A percentile compares a stretch with the other conserved stretches of the same genome.
Evolutionary conservation across 1,284 basidiomycete genomes (phyloP).

Genomic region (Veloboletus limbatus): DNA sequence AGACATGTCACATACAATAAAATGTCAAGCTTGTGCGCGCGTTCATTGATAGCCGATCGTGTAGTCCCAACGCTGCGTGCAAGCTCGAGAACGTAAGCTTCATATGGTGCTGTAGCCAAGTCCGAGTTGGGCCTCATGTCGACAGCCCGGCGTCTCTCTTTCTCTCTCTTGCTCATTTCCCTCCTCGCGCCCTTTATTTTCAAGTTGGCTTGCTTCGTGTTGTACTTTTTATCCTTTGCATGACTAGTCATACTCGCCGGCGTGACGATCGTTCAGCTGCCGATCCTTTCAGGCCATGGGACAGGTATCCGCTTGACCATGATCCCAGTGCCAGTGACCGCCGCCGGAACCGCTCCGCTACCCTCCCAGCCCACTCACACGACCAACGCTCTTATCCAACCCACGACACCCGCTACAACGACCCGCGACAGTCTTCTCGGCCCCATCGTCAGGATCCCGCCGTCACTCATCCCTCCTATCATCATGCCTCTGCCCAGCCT

Average conservation of each 20-base stretch:
- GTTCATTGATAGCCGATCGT: no score
- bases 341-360: constrained; percentile 32
- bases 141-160: constrained; percentile 31
- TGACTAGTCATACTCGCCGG: constrained; percentile 28
- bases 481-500: constrained; percentile 19
- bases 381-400: constrained; percentile 24
- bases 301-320: constrained; percentile 22
- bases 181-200: constrained; percentile 8
- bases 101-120: no score
- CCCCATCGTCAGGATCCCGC: constrained; percentile 30
- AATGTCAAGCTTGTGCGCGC: no score
- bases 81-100: constrained; percentile 27
- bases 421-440: constrained; percentile 25
- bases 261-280: constrained; percentile 31
- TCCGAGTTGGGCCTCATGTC: constrained; percentile 54
- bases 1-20: no score
- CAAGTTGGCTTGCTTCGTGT: no score
- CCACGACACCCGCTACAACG: constrained; percentile 26
- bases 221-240: no score
- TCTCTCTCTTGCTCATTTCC: constrained; percentile 18
- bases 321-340: constrained; percentile 25
- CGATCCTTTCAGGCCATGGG: constrained; percentile 31
- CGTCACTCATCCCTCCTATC: constrained; percentile 27
- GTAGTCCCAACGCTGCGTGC: no score
- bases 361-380: constrained; percentile 23